Evolutionary conservation across 2,329 filamentous ascomycete genomes (phyloP).

Genomic region (Coniochaeta hoffmannii): DNA sequence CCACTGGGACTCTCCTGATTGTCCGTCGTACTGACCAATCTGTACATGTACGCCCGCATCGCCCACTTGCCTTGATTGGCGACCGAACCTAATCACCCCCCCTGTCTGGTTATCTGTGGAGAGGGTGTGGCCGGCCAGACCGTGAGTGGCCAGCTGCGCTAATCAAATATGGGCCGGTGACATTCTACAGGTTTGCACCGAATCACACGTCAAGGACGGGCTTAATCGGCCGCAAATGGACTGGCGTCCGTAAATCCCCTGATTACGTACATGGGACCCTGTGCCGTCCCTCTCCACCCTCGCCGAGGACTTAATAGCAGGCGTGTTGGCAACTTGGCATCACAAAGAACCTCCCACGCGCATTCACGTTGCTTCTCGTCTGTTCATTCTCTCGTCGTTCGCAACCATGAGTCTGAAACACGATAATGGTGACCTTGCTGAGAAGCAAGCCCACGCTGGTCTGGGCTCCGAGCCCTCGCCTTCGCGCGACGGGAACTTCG

Average conservation of each 20-base stretch:
- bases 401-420: constrained; percentile 3
- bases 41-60: too few species aligned
- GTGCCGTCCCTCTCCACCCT: too few species aligned
- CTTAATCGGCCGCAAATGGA: neutral
- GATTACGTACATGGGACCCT: too few species aligned
- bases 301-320: too few species aligned
- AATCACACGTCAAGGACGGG: neutral
- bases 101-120: too few species aligned
- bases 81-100: too few species aligned
- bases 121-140: constrained; percentile 1
- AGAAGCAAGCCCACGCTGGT: constrained; percentile 1
- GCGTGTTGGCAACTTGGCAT: too few species aligned
- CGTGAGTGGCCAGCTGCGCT: constrained; percentile 1
- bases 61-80: too few species aligned
- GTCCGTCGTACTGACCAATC: too few species aligned
- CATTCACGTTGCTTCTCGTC: neutral
- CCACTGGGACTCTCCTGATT: too few species aligned
- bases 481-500: neutral
- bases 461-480: constrained; percentile 1
- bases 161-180: constrained; percentile 5
- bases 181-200: neutral
- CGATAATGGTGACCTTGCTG: constrained; percentile 2
- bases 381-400: neutral
- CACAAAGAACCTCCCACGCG: neutral
- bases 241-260: too few species aligned